phyloP scores from a whole-genome alignment of 1,284 basidiomycete genomes.

The Pseudozyma tsukubaensis region DNA sequence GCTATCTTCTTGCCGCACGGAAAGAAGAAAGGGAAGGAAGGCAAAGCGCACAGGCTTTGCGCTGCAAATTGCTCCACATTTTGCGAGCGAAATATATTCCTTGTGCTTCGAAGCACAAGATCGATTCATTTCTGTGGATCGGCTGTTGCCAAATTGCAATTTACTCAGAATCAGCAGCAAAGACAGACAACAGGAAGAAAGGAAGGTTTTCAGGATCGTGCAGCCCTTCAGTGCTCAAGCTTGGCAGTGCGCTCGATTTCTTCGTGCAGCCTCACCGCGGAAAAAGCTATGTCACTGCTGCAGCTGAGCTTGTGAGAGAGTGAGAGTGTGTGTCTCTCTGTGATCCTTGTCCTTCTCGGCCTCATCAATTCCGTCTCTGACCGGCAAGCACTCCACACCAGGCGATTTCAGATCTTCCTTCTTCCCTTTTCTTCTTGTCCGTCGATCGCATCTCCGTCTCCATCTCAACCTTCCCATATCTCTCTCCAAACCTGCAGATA shows the following conservation, averaged over 20 bases:
- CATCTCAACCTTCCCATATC: background rate
- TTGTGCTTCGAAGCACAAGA: conserved; percentile 4
- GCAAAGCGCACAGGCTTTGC: background rate
- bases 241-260: conserved; percentile 14
- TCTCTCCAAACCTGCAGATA: conserved; percentile 6
- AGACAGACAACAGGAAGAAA: background rate
- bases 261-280: conserved; percentile 21
- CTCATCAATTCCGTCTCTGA: conserved; percentile 12
- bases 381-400: background rate
- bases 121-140: background rate
- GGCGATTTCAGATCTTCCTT: background rate
- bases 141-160: conserved; percentile 1
- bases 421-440: conserved; percentile 9
- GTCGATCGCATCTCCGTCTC: background rate
- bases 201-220: conserved; percentile 5
- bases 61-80: conserved; percentile 8
- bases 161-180: background rate
- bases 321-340: background rate
- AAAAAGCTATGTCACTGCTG: conserved; percentile 12
- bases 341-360: background rate
- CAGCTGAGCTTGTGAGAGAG: conserved; percentile 1
- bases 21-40: background rate
- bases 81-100: background rate
- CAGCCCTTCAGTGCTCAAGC: background rate
- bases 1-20: conserved; percentile 34